phyloP scores from a whole-genome alignment of 2,329 filamentous ascomycete species.

The Myriangium duriaei region DNA sequence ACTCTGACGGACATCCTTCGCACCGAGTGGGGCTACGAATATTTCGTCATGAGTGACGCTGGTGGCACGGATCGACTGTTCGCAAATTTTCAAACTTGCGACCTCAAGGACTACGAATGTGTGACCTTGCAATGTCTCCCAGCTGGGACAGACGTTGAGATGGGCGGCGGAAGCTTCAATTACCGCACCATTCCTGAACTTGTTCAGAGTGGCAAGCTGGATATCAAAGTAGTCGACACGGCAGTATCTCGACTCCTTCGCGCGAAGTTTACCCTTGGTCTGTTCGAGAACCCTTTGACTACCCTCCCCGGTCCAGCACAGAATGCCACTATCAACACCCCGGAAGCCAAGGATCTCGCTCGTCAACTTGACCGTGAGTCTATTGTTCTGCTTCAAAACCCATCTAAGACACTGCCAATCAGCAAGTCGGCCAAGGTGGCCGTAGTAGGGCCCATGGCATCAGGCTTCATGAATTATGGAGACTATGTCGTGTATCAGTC shows the following conservation, averaged over 20 bases:
- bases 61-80: slow-evolving; percentile 59
- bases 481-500: slow-evolving; percentile 59
- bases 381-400: slow-evolving; percentile 62
- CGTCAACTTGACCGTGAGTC: slow-evolving; percentile 55
- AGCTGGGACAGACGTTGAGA: slow-evolving; percentile 57
- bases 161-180: slow-evolving; percentile 58
- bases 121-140: slow-evolving; percentile 52
- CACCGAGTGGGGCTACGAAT: slow-evolving; percentile 60
- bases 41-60: slow-evolving; percentile 54
- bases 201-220: slow-evolving; percentile 48
- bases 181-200: slow-evolving; percentile 54
- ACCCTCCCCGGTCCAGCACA: slow-evolving; percentile 45
- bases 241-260: slow-evolving; percentile 54
- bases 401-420: slow-evolving; percentile 50
- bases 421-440: slow-evolving; percentile 53
- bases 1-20: slow-evolving; percentile 57
- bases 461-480: slow-evolving; percentile 61
- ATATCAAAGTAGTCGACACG: slow-evolving; percentile 47
- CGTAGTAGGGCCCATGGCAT: slow-evolving; percentile 63
- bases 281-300: slow-evolving; percentile 59
- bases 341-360: slow-evolving; percentile 46
- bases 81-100: slow-evolving; percentile 51
- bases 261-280: slow-evolving; percentile 55
- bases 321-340: slow-evolving; percentile 48
- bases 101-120: slow-evolving; percentile 46